Evolutionary conservation across 2,329 filamentous ascomycete species (phyloP).

Genomic region (Tolypocladium ovalisporum): DNA sequence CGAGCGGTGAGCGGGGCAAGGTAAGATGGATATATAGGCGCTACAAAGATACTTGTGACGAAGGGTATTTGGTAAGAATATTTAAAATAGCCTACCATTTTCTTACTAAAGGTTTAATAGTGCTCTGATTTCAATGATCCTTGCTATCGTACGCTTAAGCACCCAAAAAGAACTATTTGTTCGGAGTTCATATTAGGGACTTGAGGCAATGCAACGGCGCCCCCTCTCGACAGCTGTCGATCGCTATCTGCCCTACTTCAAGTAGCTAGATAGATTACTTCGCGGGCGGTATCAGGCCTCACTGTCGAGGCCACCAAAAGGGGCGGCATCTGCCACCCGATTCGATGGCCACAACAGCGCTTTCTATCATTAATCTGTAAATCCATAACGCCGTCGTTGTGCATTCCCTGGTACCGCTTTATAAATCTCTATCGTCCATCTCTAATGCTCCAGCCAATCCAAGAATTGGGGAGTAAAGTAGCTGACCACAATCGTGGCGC

Average conservation of each 20-base stretch:
- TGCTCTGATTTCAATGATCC: background rate
- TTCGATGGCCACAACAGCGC: no score
- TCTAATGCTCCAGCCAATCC: slow-evolving; percentile 50
- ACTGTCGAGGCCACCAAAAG: background rate
- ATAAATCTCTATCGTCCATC: background rate
- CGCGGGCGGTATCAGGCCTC: background rate
- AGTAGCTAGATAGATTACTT: background rate
- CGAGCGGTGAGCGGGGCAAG: background rate
- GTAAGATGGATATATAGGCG: background rate
- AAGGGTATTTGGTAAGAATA: background rate
- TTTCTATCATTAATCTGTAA: no score
- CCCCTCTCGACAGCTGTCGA: background rate
- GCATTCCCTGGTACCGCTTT: background rate
- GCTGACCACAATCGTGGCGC: slow-evolving; percentile 83
- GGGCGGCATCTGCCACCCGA: no score
- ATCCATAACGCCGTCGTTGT: slow-evolving; percentile 1
- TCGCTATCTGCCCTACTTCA: background rate
- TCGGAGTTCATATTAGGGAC: background rate
- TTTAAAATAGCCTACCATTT: background rate
- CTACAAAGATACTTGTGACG: background rate
- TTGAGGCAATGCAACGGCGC: background rate
- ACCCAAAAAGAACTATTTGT: background rate
- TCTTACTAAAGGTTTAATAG: background rate
- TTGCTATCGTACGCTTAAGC: background rate
- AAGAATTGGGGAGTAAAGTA: slow-evolving; percentile 85